Percentiles rank a stretch among this genome's conserved stretches.
Conservation (phyloP, 1,284 basidiomycete species). For the Pisolithus thermaeus region DNA sequence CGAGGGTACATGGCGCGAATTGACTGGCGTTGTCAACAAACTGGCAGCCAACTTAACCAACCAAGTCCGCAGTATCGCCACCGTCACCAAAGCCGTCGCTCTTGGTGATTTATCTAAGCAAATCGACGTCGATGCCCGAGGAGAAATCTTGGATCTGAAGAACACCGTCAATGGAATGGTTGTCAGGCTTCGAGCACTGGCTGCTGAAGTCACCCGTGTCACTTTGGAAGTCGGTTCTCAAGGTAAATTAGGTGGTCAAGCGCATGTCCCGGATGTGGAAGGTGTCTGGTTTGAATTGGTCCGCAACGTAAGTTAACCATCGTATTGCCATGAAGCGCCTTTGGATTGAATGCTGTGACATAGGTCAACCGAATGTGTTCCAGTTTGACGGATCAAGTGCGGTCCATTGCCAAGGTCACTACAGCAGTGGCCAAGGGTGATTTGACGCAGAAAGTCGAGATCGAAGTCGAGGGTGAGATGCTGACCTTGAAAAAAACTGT, state of each 20-base stretch:
- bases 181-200: slow-evolving; percentile 80
- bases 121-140: slow-evolving; percentile 94
- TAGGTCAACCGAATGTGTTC: slow-evolving; percentile 93
- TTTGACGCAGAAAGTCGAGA: slow-evolving; percentile 84
- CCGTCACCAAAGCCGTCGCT: slow-evolving; percentile 97
- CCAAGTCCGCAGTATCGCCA: slow-evolving; percentile 92
- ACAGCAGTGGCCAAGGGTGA: slow-evolving; percentile 90
- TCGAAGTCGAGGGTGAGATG: slow-evolving; percentile 93
- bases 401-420: slow-evolving; percentile 87
- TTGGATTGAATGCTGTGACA: slow-evolving; percentile 2
- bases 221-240: slow-evolving; percentile 89
- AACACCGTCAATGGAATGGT: slow-evolving; percentile 99
- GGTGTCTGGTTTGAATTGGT: slow-evolving; percentile 94
- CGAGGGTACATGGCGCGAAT: slow-evolving; percentile 90
- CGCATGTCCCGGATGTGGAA: slow-evolving; percentile 89
- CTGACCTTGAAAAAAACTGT: slow-evolving; percentile 77
- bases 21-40: slow-evolving; percentile 88
- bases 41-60: slow-evolving; percentile 92
- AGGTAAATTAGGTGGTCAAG: slow-evolving; percentile 90
- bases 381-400: slow-evolving; percentile 90
- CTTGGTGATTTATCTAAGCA: slow-evolving; percentile 92
- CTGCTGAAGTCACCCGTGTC: slow-evolving; percentile 94
- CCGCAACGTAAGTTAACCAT: slow-evolving; percentile 60
- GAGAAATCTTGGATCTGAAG: slow-evolving; percentile 96
- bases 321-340: background rate